These are phyloP conservation scores for Leishmania braziliensis DNA, from an alignment of 208 protist genomes.

Conservation along the genomic window DNA sequence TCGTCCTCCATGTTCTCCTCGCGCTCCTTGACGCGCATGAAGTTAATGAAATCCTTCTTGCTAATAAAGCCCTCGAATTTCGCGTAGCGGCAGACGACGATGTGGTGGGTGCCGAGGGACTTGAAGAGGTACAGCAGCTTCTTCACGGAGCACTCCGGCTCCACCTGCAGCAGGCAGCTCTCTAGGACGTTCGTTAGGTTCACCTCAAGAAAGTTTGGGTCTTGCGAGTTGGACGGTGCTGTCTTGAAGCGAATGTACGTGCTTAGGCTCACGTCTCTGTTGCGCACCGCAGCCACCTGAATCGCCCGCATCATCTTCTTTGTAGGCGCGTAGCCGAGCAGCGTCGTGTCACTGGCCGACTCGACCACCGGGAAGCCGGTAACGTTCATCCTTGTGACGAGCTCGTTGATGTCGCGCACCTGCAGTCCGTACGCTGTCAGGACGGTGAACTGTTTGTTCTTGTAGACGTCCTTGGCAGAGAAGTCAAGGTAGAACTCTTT, in stretches of 20 bases:
- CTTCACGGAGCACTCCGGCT: slow-evolving; percentile 69
- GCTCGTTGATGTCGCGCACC: slow-evolving; percentile 60
- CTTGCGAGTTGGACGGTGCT: slow-evolving; percentile 24
- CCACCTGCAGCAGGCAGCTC: slow-evolving; percentile 65
- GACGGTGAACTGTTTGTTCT: slow-evolving; percentile 50
- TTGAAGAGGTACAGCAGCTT: slow-evolving; percentile 80
- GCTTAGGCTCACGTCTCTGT: slow-evolving; percentile 47
- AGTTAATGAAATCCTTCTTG: slow-evolving; percentile 84
- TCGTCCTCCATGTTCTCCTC: slow-evolving; percentile 63
- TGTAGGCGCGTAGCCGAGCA: slow-evolving; percentile 71
- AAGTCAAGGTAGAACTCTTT: slow-evolving; percentile 72
- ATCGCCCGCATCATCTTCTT: slow-evolving; percentile 67
- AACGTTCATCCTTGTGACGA: slow-evolving; percentile 62
- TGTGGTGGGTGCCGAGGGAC: slow-evolving; percentile 69
- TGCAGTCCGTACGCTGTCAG: slow-evolving; percentile 68
- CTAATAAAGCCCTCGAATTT: slow-evolving; percentile 75
- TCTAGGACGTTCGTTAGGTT: slow-evolving; percentile 63
- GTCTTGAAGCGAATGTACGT: slow-evolving; percentile 54
- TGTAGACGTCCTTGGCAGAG: slow-evolving; percentile 61
- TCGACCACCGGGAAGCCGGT: slow-evolving; percentile 79
- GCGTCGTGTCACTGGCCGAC: slow-evolving; percentile 49
- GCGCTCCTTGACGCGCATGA: slow-evolving; percentile 63
- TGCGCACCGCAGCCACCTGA: slow-evolving; percentile 47
- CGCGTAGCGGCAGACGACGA: slow-evolving; percentile 65
- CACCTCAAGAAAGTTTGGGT: slow-evolving; percentile 42